A percentile compares a stretch with the other conserved stretches of the same genome.
Evolutionary conservation across 257 asterid genomes (phyloP).

Genomic region (Solanum verrucosum): DNA sequence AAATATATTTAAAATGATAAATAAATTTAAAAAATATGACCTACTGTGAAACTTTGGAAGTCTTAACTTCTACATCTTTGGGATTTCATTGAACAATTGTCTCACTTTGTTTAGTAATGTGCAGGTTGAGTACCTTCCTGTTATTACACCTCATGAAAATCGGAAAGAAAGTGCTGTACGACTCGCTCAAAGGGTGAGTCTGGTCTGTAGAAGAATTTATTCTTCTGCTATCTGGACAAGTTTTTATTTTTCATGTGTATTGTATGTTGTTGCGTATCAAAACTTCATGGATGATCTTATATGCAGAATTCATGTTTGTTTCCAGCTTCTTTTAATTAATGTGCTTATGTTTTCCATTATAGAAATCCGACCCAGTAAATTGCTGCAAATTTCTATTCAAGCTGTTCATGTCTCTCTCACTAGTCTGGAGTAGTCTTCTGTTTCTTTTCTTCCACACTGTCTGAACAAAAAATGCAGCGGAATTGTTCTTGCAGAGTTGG

Average conservation of each 20-base stretch:
- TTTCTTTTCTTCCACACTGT: not conserved
- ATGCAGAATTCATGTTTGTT: not conserved
- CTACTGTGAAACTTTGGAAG: not conserved
- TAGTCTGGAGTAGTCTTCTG: not conserved
- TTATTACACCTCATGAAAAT: conserved; percentile 56
- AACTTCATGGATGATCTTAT: not conserved
- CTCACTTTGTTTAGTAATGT: not conserved
- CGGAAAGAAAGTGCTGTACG: conserved; percentile 65
- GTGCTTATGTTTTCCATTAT: not conserved
- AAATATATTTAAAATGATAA: not conserved
- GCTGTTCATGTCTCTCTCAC: not conserved
- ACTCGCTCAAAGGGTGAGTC: conserved; percentile 75
- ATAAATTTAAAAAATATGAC: not conserved
- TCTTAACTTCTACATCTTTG: not conserved
- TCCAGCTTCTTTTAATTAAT: not conserved
- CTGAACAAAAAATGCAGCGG: not conserved
- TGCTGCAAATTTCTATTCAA: not conserved
- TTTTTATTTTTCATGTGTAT: not conserved
- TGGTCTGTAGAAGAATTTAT: not conserved
- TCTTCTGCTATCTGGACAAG: not conserved
- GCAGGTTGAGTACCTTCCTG: conserved; percentile 96
- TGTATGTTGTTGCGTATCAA: not conserved
- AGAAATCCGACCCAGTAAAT: not conserved
- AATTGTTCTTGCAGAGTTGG: not conserved
- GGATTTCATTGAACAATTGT: not conserved